Percentiles rank a stretch among this genome's conserved stretches.
Evolutionary conservation across 495 filamentous ascomycete species (phyloP).

Genomic region (Chaetomium tenue): DNA sequence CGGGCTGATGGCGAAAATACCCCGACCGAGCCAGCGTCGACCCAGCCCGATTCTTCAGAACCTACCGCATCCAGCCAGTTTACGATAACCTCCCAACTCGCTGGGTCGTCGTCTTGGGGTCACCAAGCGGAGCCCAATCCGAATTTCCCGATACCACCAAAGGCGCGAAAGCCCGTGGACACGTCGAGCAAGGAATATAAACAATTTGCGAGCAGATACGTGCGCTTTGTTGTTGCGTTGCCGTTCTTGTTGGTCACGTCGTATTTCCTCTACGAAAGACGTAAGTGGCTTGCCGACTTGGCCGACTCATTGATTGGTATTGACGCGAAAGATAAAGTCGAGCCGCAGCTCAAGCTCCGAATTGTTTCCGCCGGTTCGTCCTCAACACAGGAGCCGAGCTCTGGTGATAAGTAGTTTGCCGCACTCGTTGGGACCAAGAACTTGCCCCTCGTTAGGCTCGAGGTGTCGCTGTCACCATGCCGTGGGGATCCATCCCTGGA

Average conservation of each 20-base stretch:
- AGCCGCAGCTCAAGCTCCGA: background rate
- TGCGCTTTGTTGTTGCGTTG: constrained; percentile 43
- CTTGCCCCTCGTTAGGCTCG: no score
- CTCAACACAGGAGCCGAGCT: background rate
- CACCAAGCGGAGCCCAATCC: background rate
- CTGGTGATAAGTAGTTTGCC: background rate
- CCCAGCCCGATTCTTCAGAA: background rate
- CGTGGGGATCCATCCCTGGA: background rate
- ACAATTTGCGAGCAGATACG: constrained; percentile 39
- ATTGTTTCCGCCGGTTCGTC: background rate
- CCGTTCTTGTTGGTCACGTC: constrained; percentile 49
- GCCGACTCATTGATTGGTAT: constrained; percentile 10
- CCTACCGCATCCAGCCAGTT: background rate
- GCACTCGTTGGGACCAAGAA: background rate
- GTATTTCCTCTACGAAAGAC: constrained; percentile 44
- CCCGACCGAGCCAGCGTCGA: background rate
- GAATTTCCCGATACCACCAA: background rate
- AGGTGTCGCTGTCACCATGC: background rate
- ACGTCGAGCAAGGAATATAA: constrained; percentile 43
- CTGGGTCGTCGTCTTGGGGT: background rate
- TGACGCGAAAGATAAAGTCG: background rate
- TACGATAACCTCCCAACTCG: background rate
- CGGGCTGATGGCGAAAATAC: background rate
- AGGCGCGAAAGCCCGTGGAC: constrained; percentile 29
- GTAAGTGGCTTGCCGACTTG: constrained; percentile 29